A percentile compares a stretch with the other conserved stretches of the same genome.
These are phyloP conservation scores for Bretziella fagacearum DNA, from an alignment of 2,329 filamentous ascomycete species.

Conservation along the genomic window DNA sequence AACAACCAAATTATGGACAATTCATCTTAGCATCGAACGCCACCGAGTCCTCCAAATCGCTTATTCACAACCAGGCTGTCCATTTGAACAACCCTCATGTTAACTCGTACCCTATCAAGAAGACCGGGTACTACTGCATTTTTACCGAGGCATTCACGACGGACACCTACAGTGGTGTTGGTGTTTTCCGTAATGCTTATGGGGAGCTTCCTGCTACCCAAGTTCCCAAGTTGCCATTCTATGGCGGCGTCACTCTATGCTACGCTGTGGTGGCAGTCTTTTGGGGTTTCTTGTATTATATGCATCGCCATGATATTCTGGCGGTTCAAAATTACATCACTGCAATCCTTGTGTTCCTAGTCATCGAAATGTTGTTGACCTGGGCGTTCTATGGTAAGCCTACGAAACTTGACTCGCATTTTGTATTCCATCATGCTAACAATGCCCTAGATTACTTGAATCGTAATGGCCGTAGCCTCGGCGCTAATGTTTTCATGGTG, in stretches of 20 bases:
- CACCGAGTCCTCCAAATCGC: slow-evolving; percentile 48
- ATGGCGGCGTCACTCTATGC: slow-evolving; percentile 81
- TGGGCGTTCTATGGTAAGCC: slow-evolving; percentile 83
- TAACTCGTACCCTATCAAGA: slow-evolving; percentile 69
- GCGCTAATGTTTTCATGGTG: slow-evolving; percentile 73
- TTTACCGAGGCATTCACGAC: slow-evolving; percentile 55
- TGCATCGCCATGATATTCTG: slow-evolving; percentile 85
- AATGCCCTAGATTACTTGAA: slow-evolving; percentile 70
- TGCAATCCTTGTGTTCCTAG: slow-evolving; percentile 83
- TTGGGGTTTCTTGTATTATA: slow-evolving; percentile 91
- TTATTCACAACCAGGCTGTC: slow-evolving; percentile 65
- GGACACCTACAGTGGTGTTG: slow-evolving; percentile 57
- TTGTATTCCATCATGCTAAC: slow-evolving; percentile 20
- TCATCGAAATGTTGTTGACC: slow-evolving; percentile 93
- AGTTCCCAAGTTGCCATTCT: slow-evolving; percentile 93
- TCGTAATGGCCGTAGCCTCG: slow-evolving; percentile 64
- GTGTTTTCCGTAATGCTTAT: slow-evolving; percentile 90
- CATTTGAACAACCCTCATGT: slow-evolving; percentile 59
- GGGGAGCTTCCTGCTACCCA: slow-evolving; percentile 90
- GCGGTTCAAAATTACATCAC: slow-evolving; percentile 99
- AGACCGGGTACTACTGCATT: slow-evolving; percentile 94
- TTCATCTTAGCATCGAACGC: slow-evolving; percentile 71
- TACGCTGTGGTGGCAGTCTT: slow-evolving; percentile 76
- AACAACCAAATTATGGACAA: slow-evolving; percentile 58
- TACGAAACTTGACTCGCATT: neutral